Evolutionary conservation across 2,329 filamentous ascomycete species (phyloP), one percentile per base, ranked within the genome.

Genomic region (Aspergillus quadrilineatus): DNA sequence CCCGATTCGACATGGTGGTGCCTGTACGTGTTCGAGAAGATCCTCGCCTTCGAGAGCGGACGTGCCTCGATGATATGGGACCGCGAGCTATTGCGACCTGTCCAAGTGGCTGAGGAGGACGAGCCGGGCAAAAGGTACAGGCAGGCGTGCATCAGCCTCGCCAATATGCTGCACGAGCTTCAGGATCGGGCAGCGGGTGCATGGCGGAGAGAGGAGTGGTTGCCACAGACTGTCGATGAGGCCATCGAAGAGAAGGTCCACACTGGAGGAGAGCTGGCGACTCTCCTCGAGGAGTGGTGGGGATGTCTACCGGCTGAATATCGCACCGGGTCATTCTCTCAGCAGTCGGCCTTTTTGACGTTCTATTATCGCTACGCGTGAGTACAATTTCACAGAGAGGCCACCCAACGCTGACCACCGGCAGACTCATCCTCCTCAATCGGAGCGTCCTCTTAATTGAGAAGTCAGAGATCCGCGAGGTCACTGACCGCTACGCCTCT

Each of bases 21-120:
- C 30, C 37, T 55, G 29, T 55, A 50, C 32, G 53, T 55, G 2
- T 50, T 55, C 4, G 53, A 55, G n/a, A 55, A 45, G 29, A 50
- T 55, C 12, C 53, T 55, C 8, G 29, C 53, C 0, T 55, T 55
- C 12, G 53, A 55, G 22, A 50, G 39, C 26, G 53, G 53, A 5
- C 53, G 53, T 17, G 22, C 46, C 1, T 55, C 46, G 4, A 39
- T 30, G 4, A 50, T 55, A 22, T 55, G 17, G 12, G 53, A 50
- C 15, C 32, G 53, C 4, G 30, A 30, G 3, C 39, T 55, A 7
- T 54, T 15, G 2, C 26, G 10, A 14, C 32, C 4, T 14, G 4
- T 22, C 6, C 15, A 14, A 14, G 1, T 37, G 14, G 30, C 15
- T 3, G 9, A 12, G 9, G 17, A 30, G 4, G 30, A 34, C 32